phyloP scores from a whole-genome alignment of 129 eudicot genomes.

The Flaveria trinervia region DNA sequence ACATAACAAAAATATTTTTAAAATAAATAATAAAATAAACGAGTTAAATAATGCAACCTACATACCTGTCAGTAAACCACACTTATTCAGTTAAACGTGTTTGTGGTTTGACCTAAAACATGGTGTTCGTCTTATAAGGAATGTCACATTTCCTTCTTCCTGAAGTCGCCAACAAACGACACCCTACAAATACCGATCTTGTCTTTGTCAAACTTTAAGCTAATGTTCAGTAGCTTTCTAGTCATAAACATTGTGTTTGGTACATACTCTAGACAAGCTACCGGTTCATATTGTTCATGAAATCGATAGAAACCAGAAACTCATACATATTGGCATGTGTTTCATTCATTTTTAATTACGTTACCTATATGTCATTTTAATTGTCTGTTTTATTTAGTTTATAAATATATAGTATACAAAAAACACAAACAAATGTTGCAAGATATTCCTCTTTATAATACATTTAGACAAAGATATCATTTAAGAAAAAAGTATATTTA shows the following conservation, averaged over 20 bases:
- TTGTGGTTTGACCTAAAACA: too few relatives aligned
- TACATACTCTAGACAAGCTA: slow-evolving; percentile 37
- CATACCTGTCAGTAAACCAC: too few relatives aligned
- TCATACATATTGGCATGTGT: neutral
- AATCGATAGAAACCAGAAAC: slow-evolving; percentile 22
- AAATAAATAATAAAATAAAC: too few relatives aligned
- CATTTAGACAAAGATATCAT: too few relatives aligned
- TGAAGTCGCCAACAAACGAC: slow-evolving; percentile 17
- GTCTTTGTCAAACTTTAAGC: neutral
- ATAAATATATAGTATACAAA: too few relatives aligned
- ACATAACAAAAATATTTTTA: too few relatives aligned
- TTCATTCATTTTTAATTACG: slow-evolving; percentile 3
- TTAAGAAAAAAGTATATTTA: too few relatives aligned
- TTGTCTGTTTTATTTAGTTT: too few relatives aligned
- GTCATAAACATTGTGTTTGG: slow-evolving; percentile 30
- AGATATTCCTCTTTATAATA: too few relatives aligned
- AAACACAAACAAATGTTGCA: too few relatives aligned
- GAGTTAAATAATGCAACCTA: too few relatives aligned
- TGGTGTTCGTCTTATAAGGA: slow-evolving; percentile 18
- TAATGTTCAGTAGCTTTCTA: slow-evolving; percentile 26
- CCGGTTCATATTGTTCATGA: slow-evolving; percentile 25
- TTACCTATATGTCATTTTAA: neutral
- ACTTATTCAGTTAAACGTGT: too few relatives aligned
- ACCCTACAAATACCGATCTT: slow-evolving; percentile 5
- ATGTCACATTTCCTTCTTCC: slow-evolving; percentile 18